Base-by-base conservation (phyloP, 495 filamentous ascomycete genomes). In the Penicillium turbatum region DNA sequence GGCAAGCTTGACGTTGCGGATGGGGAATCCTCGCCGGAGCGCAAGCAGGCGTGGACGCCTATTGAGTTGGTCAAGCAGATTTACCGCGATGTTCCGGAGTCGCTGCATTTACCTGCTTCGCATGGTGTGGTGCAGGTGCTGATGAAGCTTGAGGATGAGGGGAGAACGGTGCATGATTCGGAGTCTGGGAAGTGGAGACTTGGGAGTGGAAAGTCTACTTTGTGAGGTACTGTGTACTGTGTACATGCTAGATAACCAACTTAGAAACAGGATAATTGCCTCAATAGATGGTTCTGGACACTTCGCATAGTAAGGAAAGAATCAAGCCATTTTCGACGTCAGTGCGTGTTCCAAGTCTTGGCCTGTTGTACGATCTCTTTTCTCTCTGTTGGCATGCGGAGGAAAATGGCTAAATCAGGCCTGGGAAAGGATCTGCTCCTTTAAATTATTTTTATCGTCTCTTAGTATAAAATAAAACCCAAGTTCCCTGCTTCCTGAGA, bases 21-120 rank as follows among this genome's bases (percentile, higher is more conserved):
- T 12, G 69, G 64, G 6, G 71, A 77, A 41, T 55, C 51, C n/a
- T 59, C 64, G n/a, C 63, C 64, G 10, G 69, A 69, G 41, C 63
- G 56, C 26, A 63, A 48, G 55, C 34, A 35, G 26, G 64, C 57
- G 0, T 90, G 85, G 85, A 86, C 82, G 17, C 72, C 83, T 7
- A 85, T 92, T 75, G 87, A 90, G 62, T 74, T 97, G 38, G 95
- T 97, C 24, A 87, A 88, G 70, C 70, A 84, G 21, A 87, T 98
- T 17, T 98, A 98, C 63, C 75, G 76, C 38, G 86, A 88, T 67
- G 82, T 95, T 6, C 82, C 86, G 5, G 85, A 87, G 66, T 82
- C 75, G 56, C 73, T 98, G 57, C 87, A 90, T 68, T 56, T 76
- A 27, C 83, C 92, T 13, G 90, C 89, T 4, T 84, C 83, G 40